These are phyloP conservation scores for Mycena metata DNA, from an alignment of 768 basidiomycete genomes.

Conservation along the genomic window DNA sequence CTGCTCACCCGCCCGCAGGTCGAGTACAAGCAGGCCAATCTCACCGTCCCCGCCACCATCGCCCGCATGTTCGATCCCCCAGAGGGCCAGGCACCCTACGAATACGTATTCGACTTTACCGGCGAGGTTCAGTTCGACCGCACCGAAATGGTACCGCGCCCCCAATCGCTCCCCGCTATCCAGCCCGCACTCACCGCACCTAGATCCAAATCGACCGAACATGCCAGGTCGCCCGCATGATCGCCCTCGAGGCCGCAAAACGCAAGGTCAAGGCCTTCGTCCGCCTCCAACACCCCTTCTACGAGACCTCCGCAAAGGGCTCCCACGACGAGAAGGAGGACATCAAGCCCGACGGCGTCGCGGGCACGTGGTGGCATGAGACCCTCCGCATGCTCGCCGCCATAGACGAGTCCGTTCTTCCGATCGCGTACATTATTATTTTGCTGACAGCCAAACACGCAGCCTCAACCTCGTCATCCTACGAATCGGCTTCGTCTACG, in stretches of 20 bases:
- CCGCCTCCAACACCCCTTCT: slow-evolving; percentile 83
- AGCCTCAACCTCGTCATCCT: slow-evolving; percentile 88
- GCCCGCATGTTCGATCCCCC: slow-evolving; percentile 79
- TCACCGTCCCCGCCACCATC: slow-evolving; percentile 78
- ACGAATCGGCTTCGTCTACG: slow-evolving; percentile 82
- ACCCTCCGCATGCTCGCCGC: slow-evolving; percentile 79
- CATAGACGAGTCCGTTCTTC: slow-evolving; percentile 71
- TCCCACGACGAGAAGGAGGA: slow-evolving; percentile 79
- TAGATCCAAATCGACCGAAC: slow-evolving; percentile 87
- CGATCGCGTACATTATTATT: slow-evolving; percentile 23
- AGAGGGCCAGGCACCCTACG: slow-evolving; percentile 75
- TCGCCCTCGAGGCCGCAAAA: slow-evolving; percentile 85
- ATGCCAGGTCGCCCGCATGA: slow-evolving; percentile 72
- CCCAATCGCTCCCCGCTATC: no score
- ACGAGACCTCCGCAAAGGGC: slow-evolving; percentile 78
- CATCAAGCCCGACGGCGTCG: slow-evolving; percentile 74
- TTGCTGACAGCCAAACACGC: slow-evolving; percentile 29
- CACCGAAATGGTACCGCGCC: slow-evolving; percentile 69
- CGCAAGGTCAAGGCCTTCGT: slow-evolving; percentile 85
- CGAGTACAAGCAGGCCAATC: slow-evolving; percentile 86
- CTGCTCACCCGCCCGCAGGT: slow-evolving; percentile 77
- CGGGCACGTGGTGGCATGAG: slow-evolving; percentile 93
- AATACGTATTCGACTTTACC: slow-evolving; percentile 88
- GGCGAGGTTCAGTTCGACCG: slow-evolving; percentile 85
- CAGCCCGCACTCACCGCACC: slow-evolving; percentile 18